phyloP scores from a whole-genome alignment of 441 rosid species.

The Euphorbia celastroides region DNA sequence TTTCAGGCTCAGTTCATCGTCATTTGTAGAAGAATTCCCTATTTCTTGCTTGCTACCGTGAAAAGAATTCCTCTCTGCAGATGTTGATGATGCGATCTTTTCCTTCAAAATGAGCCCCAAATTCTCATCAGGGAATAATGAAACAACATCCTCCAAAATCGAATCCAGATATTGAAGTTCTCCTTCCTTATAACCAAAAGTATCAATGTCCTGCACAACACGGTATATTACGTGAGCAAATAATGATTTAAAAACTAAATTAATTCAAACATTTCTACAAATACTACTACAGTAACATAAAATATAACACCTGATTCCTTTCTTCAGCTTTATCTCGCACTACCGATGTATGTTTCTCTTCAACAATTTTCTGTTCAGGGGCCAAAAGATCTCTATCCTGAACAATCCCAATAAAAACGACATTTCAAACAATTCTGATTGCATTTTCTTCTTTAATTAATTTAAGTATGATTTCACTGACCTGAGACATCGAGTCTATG shows the following conservation, averaged over 20 bases:
- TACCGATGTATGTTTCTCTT: conserved; percentile 10
- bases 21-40: conserved; percentile 12
- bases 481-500: conserved; percentile 28
- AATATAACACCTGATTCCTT: conserved; percentile 23
- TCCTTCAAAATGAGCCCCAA: conserved; percentile 22
- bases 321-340: conserved; percentile 18
- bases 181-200: conserved; percentile 25
- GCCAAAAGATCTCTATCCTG: conserved; percentile 20
- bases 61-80: conserved; percentile 16
- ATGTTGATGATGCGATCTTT: conserved; percentile 32
- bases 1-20: conserved; percentile 12
- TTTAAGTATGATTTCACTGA: conserved; percentile 16
- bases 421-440: conserved; percentile 3
- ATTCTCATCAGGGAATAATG: conserved; percentile 36
- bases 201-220: conserved; percentile 22
- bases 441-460: background rate
- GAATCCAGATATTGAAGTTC: conserved; percentile 31
- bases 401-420: conserved; percentile 1
- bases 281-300: background rate
- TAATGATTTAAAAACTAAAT: background rate
- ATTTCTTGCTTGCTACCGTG: conserved; percentile 20
- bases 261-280: background rate
- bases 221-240: background rate
- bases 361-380: conserved; percentile 15
- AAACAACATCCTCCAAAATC: conserved; percentile 30